Evolutionary conservation across 2,329 filamentous ascomycete genomes (phyloP), one percentile per base, ranked within the genome.

Genomic region (Aschersonia sp.): DNA sequence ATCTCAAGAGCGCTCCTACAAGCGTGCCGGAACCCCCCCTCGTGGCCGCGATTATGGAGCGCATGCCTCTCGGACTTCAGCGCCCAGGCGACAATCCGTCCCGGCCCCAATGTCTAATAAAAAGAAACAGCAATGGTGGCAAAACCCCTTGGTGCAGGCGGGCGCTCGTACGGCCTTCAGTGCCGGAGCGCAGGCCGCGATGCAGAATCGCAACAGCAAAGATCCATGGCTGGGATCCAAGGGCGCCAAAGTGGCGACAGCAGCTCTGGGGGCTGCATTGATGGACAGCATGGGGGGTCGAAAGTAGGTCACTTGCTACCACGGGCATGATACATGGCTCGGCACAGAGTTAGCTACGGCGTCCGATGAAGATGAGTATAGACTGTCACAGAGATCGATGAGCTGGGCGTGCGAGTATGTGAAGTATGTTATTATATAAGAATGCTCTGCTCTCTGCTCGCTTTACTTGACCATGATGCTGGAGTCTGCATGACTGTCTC

Each of bases 211-310:
- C 45, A 63, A 68, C 44, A 67, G 72, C 12, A 62, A 64, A 1
- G 67, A 70, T 2, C 59, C 65, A 1, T 75, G 72, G 72, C 58
- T 70, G 4, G 70, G 72, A 0, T 58, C 68, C 9, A 74, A 74
- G 52, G 71, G 70, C 4, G 68, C 68, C 43, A 70, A 70, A 47
- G 60, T 74, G 3, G 72, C 69, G 1, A 70, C 70, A 2, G 70
- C 71, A 2, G 72, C 71, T 2, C 50, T 75, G 1, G 70, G 70
- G 20, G 71, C 72, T 1, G 72, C 71, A 0, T 57, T 73, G 20
- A 65, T 72, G 40, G 71, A 74, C 49, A 68, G 70, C 0, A 66
- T 74, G 32, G 63, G 70, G 44, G 58, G 58, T 2, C 53, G 60
- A 49, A 65, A 65, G 53, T 55, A 62, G 10, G 3, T 20, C 20